phyloP scores from a whole-genome alignment of 192 early-diverging fungal genomes.

The Obelidium mucronatum region DNA sequence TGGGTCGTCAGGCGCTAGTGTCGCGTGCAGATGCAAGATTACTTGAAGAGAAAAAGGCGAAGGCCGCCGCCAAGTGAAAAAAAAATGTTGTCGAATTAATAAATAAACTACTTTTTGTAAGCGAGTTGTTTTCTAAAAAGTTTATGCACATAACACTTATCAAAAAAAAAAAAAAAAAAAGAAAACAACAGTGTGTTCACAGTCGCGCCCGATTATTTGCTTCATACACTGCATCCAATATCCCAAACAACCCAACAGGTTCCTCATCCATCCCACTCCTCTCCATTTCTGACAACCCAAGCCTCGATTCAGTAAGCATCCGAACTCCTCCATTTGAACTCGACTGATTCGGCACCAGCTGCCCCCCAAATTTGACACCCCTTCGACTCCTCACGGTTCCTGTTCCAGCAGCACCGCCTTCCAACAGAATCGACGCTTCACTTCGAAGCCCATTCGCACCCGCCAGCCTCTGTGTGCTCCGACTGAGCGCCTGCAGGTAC shows the following conservation, averaged over 20 bases:
- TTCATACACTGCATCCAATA: constrained; percentile 56
- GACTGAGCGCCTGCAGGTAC: constrained; percentile 60
- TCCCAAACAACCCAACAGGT: constrained; percentile 44
- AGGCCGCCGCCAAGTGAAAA: not conserved
- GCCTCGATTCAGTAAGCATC: not conserved
- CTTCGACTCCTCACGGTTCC: constrained; percentile 23
- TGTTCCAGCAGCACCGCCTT: not conserved
- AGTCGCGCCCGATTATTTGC: constrained; percentile 29
- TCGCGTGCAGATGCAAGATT: constrained; percentile 33
- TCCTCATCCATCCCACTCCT: not conserved
- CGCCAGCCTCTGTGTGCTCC: not conserved
- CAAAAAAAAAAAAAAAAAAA: not conserved
- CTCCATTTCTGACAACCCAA: constrained; percentile 13
- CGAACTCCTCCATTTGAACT: not conserved
- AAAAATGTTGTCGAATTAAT: no score
- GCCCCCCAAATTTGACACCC: constrained; percentile 21
- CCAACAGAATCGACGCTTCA: not conserved
- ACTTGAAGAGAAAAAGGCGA: constrained; percentile 16
- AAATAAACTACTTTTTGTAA: no score
- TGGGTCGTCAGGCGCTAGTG: constrained; percentile 54
- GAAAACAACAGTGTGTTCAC: not conserved
- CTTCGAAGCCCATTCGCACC: not conserved
- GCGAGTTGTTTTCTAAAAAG: no score
- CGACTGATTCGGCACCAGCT: not conserved
- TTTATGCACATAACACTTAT: no score